Evolutionary conservation across 202 grass and related monocot genomes (phyloP).

Genomic region (Dendrocalamus latiflorus): DNA sequence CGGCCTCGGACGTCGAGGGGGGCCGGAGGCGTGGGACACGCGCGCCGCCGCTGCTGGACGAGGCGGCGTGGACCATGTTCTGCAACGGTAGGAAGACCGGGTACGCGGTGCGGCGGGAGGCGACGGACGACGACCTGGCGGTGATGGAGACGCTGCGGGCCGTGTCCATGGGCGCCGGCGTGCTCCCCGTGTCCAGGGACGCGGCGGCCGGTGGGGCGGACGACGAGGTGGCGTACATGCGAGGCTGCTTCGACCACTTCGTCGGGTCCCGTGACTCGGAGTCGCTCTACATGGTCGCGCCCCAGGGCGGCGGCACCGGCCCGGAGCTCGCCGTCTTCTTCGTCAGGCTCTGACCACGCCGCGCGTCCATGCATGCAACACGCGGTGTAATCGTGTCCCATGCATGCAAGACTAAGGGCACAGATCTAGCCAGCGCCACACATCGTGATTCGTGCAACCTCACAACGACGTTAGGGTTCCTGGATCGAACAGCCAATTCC

Average conservation of each 20-base stretch:
- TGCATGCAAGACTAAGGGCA: neutral
- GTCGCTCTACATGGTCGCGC: conserved; percentile 79
- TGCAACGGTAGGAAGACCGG: too few relatives aligned
- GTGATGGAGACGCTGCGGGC: conserved; percentile 74
- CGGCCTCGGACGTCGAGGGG: too few relatives aligned
- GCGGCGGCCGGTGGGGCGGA: conserved; percentile 8
- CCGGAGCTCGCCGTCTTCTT: too few relatives aligned
- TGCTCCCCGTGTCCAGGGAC: conserved; percentile 41
- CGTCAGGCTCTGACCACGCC: conserved; percentile 54
- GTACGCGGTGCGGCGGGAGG: too few relatives aligned
- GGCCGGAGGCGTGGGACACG: too few relatives aligned
- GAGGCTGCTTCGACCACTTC: conserved; percentile 77
- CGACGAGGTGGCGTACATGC: too few relatives aligned
- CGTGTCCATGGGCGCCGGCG: conserved; percentile 84
- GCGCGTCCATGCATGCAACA: neutral
- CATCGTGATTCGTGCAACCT: neutral
- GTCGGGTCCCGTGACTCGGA: conserved; percentile 73
- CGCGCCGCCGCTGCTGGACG: too few relatives aligned
- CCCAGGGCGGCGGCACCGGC: conserved; percentile 48
- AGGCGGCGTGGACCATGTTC: too few relatives aligned
- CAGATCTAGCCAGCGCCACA: neutral
- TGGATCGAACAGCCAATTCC: neutral
- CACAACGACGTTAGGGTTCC: neutral
- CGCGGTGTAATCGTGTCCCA: neutral
- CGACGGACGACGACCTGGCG: too few relatives aligned